Conservation (phyloP, 108 stramenopile species). For the Cyclostephanos tholiformis region DNA sequence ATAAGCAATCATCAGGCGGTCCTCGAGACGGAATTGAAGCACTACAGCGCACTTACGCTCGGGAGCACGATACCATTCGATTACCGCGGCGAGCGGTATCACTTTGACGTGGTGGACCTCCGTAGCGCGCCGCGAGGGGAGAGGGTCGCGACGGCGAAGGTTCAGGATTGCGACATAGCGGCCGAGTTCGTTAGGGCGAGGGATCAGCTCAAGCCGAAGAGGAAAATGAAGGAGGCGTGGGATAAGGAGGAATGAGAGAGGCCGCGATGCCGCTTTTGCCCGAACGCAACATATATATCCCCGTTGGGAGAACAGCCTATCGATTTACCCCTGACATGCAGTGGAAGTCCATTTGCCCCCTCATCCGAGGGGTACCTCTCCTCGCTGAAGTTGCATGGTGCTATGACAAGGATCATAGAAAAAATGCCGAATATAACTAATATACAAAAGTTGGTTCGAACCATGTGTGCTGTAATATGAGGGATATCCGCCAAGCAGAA, state of each 20-base stretch:
- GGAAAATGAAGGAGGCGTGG: background rate
- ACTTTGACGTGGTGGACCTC: slow-evolving; percentile 89
- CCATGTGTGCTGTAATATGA: no score
- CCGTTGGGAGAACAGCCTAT: no score
- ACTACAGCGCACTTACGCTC: slow-evolving; percentile 79
- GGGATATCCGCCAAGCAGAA: background rate
- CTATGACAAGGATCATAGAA: no score
- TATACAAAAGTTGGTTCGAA: no score
- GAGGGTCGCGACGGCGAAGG: slow-evolving; percentile 71
- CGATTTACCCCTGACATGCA: no score
- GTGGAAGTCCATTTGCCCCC: no score
- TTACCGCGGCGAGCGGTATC: slow-evolving; percentile 78
- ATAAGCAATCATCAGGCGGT: slow-evolving; percentile 89
- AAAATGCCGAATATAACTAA: no score
- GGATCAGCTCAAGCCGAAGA: slow-evolving; percentile 53
- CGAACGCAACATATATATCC: no score
- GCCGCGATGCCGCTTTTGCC: no score
- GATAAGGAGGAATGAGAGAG: background rate
- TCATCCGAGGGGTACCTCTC: no score
- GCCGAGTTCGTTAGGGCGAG: slow-evolving; percentile 81
- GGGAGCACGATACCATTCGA: slow-evolving; percentile 87
- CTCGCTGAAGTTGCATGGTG: no score
- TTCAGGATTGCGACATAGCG: slow-evolving; percentile 90
- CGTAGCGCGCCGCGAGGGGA: slow-evolving; percentile 85
- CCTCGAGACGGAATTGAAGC: slow-evolving; percentile 88